Conservation (phyloP, 2,329 filamentous ascomycete genomes). For the Acrodontium crateriforme region DNA sequence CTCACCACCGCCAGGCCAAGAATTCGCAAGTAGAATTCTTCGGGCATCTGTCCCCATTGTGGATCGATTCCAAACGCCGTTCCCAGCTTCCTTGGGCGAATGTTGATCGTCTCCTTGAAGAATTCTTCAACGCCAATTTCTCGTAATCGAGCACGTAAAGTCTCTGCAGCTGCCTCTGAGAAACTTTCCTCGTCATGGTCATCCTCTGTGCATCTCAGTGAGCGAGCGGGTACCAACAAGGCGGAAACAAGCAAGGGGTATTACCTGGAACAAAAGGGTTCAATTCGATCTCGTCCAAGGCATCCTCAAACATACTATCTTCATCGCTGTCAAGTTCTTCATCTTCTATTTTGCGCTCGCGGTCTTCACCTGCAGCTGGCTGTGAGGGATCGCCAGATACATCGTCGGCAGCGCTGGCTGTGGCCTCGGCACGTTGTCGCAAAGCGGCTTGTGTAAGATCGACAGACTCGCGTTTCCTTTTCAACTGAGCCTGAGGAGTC, state of each 20-base stretch:
- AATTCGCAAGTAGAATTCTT: conserved; percentile 54
- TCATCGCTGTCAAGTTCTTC: neutral
- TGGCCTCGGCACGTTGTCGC: no score
- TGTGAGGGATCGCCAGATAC: neutral
- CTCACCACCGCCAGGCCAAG: conserved; percentile 65
- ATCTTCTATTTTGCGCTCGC: neutral
- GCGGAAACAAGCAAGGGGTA: no score
- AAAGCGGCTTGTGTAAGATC: conserved; percentile 4
- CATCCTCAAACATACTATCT: conserved; percentile 4
- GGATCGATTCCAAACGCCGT: conserved; percentile 74
- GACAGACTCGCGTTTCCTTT: conserved; percentile 6
- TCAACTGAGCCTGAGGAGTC: conserved; percentile 2
- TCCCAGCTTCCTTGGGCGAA: conserved; percentile 70
- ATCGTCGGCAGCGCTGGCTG: conserved; percentile 1
- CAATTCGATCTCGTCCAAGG: conserved; percentile 5
- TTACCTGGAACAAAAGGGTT: conserved; percentile 3
- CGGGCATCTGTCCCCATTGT: conserved; percentile 46
- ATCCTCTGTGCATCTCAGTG: neutral
- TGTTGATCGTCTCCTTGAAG: conserved; percentile 56
- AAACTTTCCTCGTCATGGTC: conserved; percentile 1
- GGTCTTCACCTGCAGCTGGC: neutral
- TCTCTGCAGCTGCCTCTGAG: neutral
- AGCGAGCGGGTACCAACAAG: no score
- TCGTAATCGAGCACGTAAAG: conserved; percentile 2
- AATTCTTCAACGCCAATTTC: conserved; percentile 61